A percentile compares a stretch with the other conserved stretches of the same genome.
These are phyloP conservation scores for Phytopythium kandeliae DNA, from an alignment of 352 stramenopile species.

Conservation along the genomic window DNA sequence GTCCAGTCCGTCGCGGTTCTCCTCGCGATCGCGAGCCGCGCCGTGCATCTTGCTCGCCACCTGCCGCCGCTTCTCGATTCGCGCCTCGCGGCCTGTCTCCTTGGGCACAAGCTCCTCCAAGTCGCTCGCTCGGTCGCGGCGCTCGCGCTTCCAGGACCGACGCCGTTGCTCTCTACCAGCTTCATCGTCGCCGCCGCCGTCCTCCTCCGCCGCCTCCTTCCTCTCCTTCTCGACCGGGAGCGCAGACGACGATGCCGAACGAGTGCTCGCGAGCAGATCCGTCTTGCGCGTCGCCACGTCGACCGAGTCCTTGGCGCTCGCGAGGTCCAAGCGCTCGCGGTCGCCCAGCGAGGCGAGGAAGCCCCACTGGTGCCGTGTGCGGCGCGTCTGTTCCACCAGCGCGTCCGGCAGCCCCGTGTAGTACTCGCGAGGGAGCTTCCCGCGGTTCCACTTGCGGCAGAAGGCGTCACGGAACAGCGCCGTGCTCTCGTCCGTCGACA, in stretches of 20 bases:
- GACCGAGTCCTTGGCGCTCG: slow-evolving; percentile 63
- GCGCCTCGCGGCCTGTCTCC: slow-evolving; percentile 54
- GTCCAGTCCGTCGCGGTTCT: slow-evolving; percentile 54
- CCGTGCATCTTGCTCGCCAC: slow-evolving; percentile 41
- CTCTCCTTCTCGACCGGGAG: not conserved
- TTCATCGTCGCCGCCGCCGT: too few species aligned
- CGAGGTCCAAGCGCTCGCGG: slow-evolving; percentile 50
- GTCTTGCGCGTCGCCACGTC: slow-evolving; percentile 56
- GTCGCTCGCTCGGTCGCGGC: slow-evolving; percentile 32
- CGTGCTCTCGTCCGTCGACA: slow-evolving; percentile 50
- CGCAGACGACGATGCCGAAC: not conserved
- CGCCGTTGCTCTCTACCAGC: slow-evolving; percentile 12
- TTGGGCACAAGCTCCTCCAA: slow-evolving; percentile 60
- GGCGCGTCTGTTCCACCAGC: slow-evolving; percentile 60
- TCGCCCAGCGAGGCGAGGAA: slow-evolving; percentile 59
- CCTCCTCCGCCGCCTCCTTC: slow-evolving; percentile 16
- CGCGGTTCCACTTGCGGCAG: slow-evolving; percentile 56
- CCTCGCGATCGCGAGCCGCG: slow-evolving; percentile 53
- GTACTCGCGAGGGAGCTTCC: slow-evolving; percentile 49
- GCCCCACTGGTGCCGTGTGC: slow-evolving; percentile 67
- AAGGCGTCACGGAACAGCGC: slow-evolving; percentile 55
- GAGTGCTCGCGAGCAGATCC: slow-evolving; percentile 20
- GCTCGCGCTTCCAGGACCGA: slow-evolving; percentile 20
- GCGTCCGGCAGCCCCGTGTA: slow-evolving; percentile 54
- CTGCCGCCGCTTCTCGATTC: slow-evolving; percentile 54